Evolutionary conservation across 306 rosid species (phyloP).

Genomic region (Myrica gale): DNA sequence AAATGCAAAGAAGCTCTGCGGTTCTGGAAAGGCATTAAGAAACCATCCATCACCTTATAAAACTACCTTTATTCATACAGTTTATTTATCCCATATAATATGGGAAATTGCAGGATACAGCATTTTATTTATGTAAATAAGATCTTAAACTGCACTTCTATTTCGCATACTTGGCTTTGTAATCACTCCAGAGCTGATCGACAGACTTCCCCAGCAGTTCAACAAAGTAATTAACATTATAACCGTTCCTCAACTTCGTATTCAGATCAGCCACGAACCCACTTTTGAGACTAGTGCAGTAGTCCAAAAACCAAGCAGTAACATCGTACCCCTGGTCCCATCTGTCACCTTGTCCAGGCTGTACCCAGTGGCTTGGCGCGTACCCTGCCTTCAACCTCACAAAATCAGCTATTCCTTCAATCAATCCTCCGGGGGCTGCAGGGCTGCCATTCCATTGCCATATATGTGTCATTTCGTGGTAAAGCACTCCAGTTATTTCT

Average conservation of each 20-base stretch:
- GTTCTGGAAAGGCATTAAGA: no score
- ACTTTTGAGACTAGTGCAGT: slow-evolving; percentile 28
- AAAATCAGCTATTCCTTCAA: slow-evolving; percentile 49
- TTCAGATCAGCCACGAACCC: slow-evolving; percentile 55
- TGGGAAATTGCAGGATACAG: neutral
- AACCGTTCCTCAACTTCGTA: slow-evolving; percentile 35
- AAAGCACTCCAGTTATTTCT: slow-evolving; percentile 35
- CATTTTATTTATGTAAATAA: neutral
- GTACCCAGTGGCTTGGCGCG: slow-evolving; percentile 19
- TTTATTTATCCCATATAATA: neutral
- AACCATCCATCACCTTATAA: neutral
- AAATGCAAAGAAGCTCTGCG: no score
- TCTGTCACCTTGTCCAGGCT: slow-evolving; percentile 21
- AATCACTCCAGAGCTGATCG: slow-evolving; percentile 44
- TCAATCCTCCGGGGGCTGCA: slow-evolving; percentile 31
- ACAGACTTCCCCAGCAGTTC: slow-evolving; percentile 44
- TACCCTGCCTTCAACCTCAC: slow-evolving; percentile 44
- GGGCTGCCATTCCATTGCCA: slow-evolving; percentile 40
- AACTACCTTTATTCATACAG: neutral
- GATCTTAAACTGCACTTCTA: neutral
- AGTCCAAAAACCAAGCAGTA: slow-evolving; percentile 43
- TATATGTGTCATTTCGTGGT: slow-evolving; percentile 46
- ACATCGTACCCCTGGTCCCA: slow-evolving; percentile 48
- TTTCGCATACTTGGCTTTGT: slow-evolving; percentile 41
- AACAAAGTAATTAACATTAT: slow-evolving; percentile 37